Evolutionary conservation across 805 yeast genomes (phyloP), one percentile per base, ranked within the genome.

Genomic region (Candida cerambycidarum): DNA sequence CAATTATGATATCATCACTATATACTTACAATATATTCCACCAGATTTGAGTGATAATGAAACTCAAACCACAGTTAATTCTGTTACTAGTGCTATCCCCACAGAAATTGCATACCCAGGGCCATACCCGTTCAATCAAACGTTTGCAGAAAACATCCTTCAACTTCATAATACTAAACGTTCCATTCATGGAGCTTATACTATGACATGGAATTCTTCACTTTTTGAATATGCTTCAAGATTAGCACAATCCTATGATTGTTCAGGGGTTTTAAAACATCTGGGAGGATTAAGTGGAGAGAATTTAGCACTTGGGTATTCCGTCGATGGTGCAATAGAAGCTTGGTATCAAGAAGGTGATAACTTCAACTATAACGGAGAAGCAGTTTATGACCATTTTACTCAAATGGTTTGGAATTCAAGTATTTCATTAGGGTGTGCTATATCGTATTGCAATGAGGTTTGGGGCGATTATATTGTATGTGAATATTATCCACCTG

Each of bases 341-440:
- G 74, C 71, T 2, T 69, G 75, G 75, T 69, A 69, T 52, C 46
- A 52, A 13, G 75, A 69, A 50, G 69, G 68, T 7, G 23, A 41
- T 3, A 31, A 34, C 10, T 69, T 67, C 52, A 39, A 48, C 42
- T 69, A 57, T 53, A 18, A 19, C 12, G 46, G 55, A 5, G 37
- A 28, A 19, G 37, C 30, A 5, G 29, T 34, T 13, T 67, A 68
- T 38, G 57, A 68, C 39, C 75, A 69, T 51, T 69, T 69, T 52
- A 57, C 75, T 2, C 68, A 64, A 16, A 29, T 69, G 46, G 50
- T 69, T 7, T 69, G 74, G 75, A 63, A 63, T 43, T 38, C 52
- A 13, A 50, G 71, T 11, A 43, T 47, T 19, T 45, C 54, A 16
- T 17, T 69, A 11, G 75, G 71, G 1, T 69, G 74, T 51, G 68